Percentiles rank a stretch among this genome's conserved stretches.
These are phyloP conservation scores for Stygiomarasmius scandens DNA, from an alignment of 1,284 basidiomycete genomes.

Conservation along the genomic window DNA sequence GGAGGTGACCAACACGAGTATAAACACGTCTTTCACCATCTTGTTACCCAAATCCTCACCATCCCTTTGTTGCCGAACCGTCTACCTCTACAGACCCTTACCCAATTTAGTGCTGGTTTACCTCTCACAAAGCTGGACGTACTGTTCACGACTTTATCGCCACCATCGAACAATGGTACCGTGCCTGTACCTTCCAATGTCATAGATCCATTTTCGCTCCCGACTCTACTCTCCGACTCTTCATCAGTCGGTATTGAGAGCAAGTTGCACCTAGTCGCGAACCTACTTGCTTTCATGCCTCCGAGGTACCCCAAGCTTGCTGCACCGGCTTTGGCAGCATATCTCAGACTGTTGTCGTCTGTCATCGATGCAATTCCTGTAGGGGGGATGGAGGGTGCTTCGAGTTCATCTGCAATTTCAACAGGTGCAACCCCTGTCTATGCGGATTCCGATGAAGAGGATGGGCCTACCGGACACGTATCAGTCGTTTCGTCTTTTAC, in stretches of 20 bases:
- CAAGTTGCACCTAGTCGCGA: conserved; percentile 64
- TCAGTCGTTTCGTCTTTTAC: conserved; percentile 42
- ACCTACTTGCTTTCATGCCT: conserved; percentile 61
- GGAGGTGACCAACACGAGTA: conserved; percentile 32
- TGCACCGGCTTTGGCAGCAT: conserved; percentile 48
- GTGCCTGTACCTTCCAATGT: background rate
- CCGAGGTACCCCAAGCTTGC: conserved; percentile 45
- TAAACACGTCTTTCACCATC: conserved; percentile 32
- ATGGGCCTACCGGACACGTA: conserved; percentile 28
- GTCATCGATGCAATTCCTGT: conserved; percentile 59
- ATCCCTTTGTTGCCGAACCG: conserved; percentile 71
- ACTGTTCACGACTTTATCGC: conserved; percentile 20
- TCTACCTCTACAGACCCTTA: conserved; percentile 56
- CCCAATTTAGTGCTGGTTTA: conserved; percentile 37
- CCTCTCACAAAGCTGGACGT: conserved; percentile 31
- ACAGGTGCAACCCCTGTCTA: conserved; percentile 18
- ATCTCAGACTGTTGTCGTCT: conserved; percentile 53
- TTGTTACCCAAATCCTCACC: conserved; percentile 56
- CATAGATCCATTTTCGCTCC: conserved; percentile 14
- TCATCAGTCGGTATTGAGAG: conserved; percentile 28
- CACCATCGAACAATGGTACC: background rate
- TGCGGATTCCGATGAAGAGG: conserved; percentile 41
- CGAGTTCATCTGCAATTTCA: conserved; percentile 26
- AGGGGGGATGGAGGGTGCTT: conserved; percentile 49
- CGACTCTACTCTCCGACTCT: conserved; percentile 18